phyloP scores from a whole-genome alignment of 2,329 filamentous ascomycete genomes.

The Alternaria solani region DNA sequence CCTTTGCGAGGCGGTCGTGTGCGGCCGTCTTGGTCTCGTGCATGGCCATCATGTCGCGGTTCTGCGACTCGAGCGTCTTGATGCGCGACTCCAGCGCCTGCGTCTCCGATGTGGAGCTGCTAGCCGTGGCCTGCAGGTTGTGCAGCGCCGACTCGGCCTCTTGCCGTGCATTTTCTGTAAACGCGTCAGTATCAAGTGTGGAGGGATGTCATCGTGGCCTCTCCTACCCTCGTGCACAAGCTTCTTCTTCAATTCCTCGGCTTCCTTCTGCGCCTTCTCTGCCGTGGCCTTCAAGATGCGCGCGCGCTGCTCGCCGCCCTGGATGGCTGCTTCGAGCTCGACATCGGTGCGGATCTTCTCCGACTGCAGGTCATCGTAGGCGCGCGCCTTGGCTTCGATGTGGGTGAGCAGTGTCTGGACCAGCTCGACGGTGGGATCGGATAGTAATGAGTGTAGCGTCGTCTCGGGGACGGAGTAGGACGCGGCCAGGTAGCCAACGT shows the following conservation, averaged over 20 bases:
- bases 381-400: constrained; percentile 79
- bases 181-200: constrained; percentile 19
- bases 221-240: constrained; percentile 80
- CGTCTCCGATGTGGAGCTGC: constrained; percentile 75
- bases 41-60: constrained; percentile 86
- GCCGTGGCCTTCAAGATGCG: constrained; percentile 82
- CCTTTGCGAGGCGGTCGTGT: constrained; percentile 84
- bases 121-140: constrained; percentile 75
- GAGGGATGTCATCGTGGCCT: background rate
- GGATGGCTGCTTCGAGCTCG: constrained; percentile 89
- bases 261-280: constrained; percentile 83
- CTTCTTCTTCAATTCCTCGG: constrained; percentile 81
- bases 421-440: constrained; percentile 78
- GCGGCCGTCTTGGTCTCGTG: constrained; percentile 89
- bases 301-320: constrained; percentile 81
- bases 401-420: constrained; percentile 77
- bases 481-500: constrained; percentile 76
- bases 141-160: constrained; percentile 83
- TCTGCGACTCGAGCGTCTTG: constrained; percentile 85
- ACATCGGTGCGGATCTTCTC: constrained; percentile 91
- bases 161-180: constrained; percentile 76
- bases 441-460: constrained; percentile 67
- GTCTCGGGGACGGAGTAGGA: constrained; percentile 74
- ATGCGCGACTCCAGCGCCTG: constrained; percentile 83
- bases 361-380: constrained; percentile 81